Conservation (phyloP, 805 yeast genomes). For the Saccharomycopsis fodiens region DNA sequence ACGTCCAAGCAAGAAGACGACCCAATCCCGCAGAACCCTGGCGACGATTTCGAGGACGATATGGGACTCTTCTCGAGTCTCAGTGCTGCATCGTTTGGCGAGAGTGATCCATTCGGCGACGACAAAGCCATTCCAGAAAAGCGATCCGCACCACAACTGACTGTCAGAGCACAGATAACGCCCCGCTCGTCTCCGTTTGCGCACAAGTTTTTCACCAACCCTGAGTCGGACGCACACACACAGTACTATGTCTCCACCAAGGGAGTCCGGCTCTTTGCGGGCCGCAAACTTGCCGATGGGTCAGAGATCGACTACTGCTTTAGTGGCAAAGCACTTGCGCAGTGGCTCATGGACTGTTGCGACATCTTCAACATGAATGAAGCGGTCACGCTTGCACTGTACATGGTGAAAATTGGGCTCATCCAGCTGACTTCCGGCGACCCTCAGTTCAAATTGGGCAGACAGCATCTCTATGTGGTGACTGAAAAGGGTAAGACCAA, state of each 20-base stretch:
- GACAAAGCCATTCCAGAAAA: not conserved
- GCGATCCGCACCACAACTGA: not conserved
- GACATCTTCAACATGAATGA: slow-evolving; percentile 50
- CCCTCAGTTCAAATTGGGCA: slow-evolving; percentile 29
- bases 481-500: slow-evolving; percentile 31
- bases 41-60: slow-evolving; percentile 22
- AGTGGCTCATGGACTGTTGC: slow-evolving; percentile 89
- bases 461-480: slow-evolving; percentile 36
- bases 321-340: slow-evolving; percentile 71
- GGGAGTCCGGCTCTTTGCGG: slow-evolving; percentile 56
- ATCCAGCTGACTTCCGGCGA: slow-evolving; percentile 39
- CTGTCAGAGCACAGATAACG: not conserved
- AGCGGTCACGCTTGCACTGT: slow-evolving; percentile 44
- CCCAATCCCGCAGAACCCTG: slow-evolving; percentile 27
- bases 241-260: slow-evolving; percentile 66
- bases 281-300: slow-evolving; percentile 29
- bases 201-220: slow-evolving; percentile 77
- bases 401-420: slow-evolving; percentile 40
- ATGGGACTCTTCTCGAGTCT: slow-evolving; percentile 26
- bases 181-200: slow-evolving; percentile 54
- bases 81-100: slow-evolving; percentile 13
- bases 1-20: slow-evolving; percentile 47
- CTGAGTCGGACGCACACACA: slow-evolving; percentile 73
- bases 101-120: too few species aligned
- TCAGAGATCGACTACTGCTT: slow-evolving; percentile 32